Conservation (phyloP, 2,329 filamentous ascomycete genomes). For the Coleophoma crateriformis region DNA sequence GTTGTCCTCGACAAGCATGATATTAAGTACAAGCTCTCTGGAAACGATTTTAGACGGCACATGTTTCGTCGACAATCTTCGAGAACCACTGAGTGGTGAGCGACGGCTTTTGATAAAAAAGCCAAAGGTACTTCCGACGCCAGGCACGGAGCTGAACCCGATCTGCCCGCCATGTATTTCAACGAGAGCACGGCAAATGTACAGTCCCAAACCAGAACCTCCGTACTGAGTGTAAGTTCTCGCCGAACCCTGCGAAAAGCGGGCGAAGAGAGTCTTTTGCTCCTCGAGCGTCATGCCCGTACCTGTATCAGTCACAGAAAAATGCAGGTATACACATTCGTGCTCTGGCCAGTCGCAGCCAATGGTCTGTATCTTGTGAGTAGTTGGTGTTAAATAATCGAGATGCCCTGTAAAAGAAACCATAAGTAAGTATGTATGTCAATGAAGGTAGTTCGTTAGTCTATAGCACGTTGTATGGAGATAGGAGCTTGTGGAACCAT, state of each 20-base stretch:
- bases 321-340: constrained; percentile 59
- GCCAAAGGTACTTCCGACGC: constrained; percentile 65
- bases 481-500: no score
- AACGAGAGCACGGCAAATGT: constrained; percentile 70
- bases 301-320: constrained; percentile 73
- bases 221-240: constrained; percentile 75
- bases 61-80: constrained; percentile 8
- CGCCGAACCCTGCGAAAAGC: constrained; percentile 74
- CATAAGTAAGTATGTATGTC: no score
- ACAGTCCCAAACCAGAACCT: constrained; percentile 70
- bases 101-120: constrained; percentile 60
- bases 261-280: constrained; percentile 67
- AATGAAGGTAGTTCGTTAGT: no score
- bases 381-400: background rate
- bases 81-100: background rate
- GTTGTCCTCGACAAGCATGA: constrained; percentile 56
- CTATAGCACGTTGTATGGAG: no score
- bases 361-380: constrained; percentile 5
- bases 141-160: constrained; percentile 60
- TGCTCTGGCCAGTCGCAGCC: constrained; percentile 10
- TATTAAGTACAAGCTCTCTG: constrained; percentile 12
- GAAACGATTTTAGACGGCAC: constrained; percentile 8
- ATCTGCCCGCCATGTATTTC: constrained; percentile 77
- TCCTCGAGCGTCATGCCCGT: constrained; percentile 64
- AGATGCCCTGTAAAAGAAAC: no score